Evolutionary conservation across 208 protist species (phyloP).

Genomic region (Leishmania martiniquensis): DNA sequence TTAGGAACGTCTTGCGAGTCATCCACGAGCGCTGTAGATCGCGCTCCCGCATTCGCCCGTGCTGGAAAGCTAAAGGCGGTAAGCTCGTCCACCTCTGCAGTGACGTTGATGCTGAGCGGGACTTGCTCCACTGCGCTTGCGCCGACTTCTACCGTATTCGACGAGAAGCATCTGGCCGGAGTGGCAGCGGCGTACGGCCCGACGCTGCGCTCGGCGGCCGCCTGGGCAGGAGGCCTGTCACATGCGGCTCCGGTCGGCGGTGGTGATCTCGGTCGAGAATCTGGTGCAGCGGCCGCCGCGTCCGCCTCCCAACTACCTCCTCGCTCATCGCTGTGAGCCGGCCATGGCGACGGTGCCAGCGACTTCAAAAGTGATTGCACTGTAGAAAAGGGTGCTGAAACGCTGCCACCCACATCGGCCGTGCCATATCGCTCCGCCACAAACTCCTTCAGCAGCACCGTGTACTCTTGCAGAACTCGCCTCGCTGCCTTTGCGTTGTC

Average conservation of each 20-base stretch:
- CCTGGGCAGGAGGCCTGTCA: neutral
- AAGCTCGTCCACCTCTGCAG: conserved; percentile 6
- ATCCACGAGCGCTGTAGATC: neutral
- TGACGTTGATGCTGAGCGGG: conserved; percentile 35
- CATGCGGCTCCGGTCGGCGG: neutral
- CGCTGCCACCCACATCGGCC: neutral
- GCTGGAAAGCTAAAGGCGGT: neutral
- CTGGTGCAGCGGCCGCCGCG: neutral
- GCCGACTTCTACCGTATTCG: neutral
- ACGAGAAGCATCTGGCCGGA: neutral
- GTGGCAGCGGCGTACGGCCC: neutral
- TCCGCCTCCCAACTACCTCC: neutral
- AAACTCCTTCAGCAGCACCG: conserved; percentile 17
- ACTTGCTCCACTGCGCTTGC: neutral
- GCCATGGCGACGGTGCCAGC: neutral
- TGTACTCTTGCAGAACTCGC: conserved; percentile 29
- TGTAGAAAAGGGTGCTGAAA: neutral
- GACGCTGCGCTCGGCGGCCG: neutral
- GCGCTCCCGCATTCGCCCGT: neutral
- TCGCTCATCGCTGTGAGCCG: neutral
- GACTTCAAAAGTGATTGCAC: neutral
- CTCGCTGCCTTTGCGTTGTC: conserved; percentile 34
- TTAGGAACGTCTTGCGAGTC: neutral
- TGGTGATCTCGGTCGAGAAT: neutral
- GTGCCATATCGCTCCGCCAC: conserved; percentile 2